phyloP scores from a whole-genome alignment of 441 rosid genomes.

The Sinapis alba region DNA sequence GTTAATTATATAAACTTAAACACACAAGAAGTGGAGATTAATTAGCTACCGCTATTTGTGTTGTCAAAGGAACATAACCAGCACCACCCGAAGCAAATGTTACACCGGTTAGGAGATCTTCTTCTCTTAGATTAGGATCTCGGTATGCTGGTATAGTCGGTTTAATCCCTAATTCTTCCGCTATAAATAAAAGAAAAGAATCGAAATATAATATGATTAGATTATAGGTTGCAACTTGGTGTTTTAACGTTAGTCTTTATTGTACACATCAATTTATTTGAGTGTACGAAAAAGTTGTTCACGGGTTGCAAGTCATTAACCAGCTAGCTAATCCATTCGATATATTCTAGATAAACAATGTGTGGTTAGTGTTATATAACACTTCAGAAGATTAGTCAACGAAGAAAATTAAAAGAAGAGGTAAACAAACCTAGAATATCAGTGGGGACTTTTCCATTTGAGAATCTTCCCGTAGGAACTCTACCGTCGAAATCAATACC shows the following conservation, averaged over 20 bases:
- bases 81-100: conserved; percentile 74
- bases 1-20: neutral
- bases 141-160: conserved; percentile 59
- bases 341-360: neutral
- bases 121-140: conserved; percentile 48
- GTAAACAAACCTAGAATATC: conserved; percentile 46
- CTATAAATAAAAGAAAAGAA: conserved; percentile 36
- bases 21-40: neutral
- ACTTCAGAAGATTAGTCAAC: neutral
- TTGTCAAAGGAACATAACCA: conserved; percentile 45
- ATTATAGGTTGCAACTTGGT: neutral
- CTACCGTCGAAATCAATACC: conserved; percentile 50
- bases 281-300: neutral
- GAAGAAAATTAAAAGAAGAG: neutral
- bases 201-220: neutral
- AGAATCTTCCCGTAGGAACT: conserved; percentile 49
- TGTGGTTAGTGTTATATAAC: neutral
- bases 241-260: neutral
- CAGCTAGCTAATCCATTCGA: neutral
- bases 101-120: conserved; percentile 72
- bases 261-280: neutral
- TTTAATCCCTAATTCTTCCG: conserved; percentile 65
- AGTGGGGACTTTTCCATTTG: conserved; percentile 48
- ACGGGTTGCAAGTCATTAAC: neutral
- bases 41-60: conserved; percentile 18